These are phyloP conservation scores for Botryotinia calthae DNA, from an alignment of 2,329 filamentous ascomycete genomes.

Conservation along the genomic window DNA sequence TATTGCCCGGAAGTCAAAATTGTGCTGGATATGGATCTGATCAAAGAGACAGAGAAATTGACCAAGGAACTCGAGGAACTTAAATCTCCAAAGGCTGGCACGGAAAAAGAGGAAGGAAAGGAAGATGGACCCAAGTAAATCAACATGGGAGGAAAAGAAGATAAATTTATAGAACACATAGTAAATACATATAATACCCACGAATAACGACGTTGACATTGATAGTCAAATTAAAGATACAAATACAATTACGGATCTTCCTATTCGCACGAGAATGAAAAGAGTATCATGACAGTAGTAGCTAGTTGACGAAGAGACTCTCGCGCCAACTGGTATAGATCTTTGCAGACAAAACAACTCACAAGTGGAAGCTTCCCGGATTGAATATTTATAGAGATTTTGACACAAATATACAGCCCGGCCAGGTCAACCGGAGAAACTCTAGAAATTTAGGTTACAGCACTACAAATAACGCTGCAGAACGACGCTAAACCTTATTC, in stretches of 20 bases:
- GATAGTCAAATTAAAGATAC: not conserved
- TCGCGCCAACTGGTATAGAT: not conserved
- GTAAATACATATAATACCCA: not conserved
- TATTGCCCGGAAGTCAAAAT: conserved; percentile 58
- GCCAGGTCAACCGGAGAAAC: not conserved
- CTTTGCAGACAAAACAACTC: not conserved
- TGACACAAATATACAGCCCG: not conserved
- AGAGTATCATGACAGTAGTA: not conserved
- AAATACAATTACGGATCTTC: not conserved
- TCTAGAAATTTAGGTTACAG: not conserved
- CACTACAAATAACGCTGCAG: not conserved
- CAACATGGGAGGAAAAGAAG: not conserved
- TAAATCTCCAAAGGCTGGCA: not conserved
- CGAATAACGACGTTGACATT: not conserved
- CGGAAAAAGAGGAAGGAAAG: not conserved
- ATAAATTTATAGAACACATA: not conserved
- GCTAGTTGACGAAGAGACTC: not conserved
- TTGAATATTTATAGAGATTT: not conserved
- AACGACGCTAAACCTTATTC: conserved; percentile 8
- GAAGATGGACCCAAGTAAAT: not conserved
- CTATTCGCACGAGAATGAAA: not conserved
- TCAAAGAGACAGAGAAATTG: conserved; percentile 5
- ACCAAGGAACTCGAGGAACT: conserved; percentile 5
- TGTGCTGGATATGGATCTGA: conserved; percentile 49
- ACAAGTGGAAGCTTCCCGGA: not conserved